Percentiles rank a stretch among this genome's conserved stretches.
phyloP scores from a whole-genome alignment of 208 protist species.

The Zelonia costaricensis region DNA sequence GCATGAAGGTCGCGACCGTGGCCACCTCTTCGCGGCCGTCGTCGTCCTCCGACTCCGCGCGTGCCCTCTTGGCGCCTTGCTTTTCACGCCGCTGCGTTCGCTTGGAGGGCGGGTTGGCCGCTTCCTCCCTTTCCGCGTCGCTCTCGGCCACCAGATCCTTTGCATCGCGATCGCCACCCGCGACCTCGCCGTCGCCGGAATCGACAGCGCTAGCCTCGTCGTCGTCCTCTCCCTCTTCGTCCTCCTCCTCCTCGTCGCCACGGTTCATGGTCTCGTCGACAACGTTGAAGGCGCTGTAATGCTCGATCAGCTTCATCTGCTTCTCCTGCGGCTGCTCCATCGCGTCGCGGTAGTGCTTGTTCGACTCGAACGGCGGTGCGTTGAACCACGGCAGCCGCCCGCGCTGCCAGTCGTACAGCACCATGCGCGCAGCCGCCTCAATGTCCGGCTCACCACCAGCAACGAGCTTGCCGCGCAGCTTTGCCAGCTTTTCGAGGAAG shows the following conservation, averaged over 20 bases:
- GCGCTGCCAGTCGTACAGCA: slow-evolving; percentile 98
- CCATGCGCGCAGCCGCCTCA: slow-evolving; percentile 94
- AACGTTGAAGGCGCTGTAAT: slow-evolving; percentile 85
- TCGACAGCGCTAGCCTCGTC: background rate
- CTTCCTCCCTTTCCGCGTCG: slow-evolving; percentile 1
- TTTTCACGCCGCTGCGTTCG: background rate
- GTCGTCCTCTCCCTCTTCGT: slow-evolving; percentile 8
- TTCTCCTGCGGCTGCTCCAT: slow-evolving; percentile 60
- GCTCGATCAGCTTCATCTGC: slow-evolving; percentile 90
- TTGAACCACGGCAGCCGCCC: slow-evolving; percentile 98
- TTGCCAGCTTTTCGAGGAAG: slow-evolving; percentile 97
- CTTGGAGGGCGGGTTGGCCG: slow-evolving; percentile 3
- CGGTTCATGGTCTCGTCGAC: slow-evolving; percentile 71
- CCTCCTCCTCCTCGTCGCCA: slow-evolving; percentile 28
- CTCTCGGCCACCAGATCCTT: no score
- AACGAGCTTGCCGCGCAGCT: slow-evolving; percentile 94
- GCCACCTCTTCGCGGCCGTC: slow-evolving; percentile 32
- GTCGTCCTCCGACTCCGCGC: background rate
- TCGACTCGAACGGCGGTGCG: slow-evolving; percentile 89
- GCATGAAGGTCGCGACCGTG: slow-evolving; percentile 58
- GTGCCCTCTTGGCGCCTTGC: slow-evolving; percentile 1
- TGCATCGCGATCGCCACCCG: background rate
- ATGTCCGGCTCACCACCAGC: slow-evolving; percentile 95
- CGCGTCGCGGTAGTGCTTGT: slow-evolving; percentile 86
- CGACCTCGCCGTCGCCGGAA: background rate